These are phyloP conservation scores for Ilex aquifolium DNA, from an alignment of 257 asterid species.

Conservation along the genomic window DNA sequence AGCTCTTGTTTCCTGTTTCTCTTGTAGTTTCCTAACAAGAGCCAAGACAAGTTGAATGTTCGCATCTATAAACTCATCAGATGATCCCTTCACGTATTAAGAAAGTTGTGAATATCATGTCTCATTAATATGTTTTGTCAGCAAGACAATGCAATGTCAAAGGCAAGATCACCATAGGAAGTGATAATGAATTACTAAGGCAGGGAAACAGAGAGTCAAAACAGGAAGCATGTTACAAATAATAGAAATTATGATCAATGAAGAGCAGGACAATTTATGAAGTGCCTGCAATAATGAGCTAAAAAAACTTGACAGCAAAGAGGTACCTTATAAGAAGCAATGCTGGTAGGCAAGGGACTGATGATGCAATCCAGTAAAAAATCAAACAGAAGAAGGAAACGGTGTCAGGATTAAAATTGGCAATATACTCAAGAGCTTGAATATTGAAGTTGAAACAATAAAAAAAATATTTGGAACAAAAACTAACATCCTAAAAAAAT, in stretches of 20 bases:
- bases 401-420: not conserved
- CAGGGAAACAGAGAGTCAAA: not conserved
- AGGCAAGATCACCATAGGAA: constrained; percentile 3
- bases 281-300: not conserved
- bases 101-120: constrained; percentile 17
- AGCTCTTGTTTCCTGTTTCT: constrained; percentile 81
- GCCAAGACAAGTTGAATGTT: constrained; percentile 88
- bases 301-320: constrained; percentile 11
- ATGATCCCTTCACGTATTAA: constrained; percentile 73
- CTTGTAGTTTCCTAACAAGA: constrained; percentile 65
- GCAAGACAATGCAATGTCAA: constrained; percentile 8
- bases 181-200: not conserved
- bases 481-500: not conserved
- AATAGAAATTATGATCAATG: not conserved
- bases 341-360: constrained; percentile 85
- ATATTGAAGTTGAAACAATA: not conserved
- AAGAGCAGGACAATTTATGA: not conserved
- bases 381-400: constrained; percentile 5
- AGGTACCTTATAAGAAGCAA: constrained; percentile 90
- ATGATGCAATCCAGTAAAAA: constrained; percentile 21
- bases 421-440: not conserved
- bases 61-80: constrained; percentile 93
- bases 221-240: not conserved
- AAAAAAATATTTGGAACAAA: not conserved
- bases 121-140: constrained; percentile 11